Percentiles rank a stretch among this genome's conserved stretches.
phyloP scores from a whole-genome alignment of 2,329 filamentous ascomycete species.

The Capronia americana region DNA sequence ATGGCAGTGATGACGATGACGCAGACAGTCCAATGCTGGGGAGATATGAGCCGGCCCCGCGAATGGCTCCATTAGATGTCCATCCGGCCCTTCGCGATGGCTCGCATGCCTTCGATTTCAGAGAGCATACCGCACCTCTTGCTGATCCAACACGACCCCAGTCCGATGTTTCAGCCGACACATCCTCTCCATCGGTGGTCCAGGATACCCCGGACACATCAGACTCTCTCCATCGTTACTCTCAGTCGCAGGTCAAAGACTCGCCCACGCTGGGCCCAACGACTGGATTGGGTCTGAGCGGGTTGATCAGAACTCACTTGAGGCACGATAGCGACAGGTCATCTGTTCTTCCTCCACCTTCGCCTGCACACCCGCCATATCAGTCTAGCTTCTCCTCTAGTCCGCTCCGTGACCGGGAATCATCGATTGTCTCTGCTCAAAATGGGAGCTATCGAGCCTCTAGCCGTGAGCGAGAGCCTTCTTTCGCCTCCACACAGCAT shows the following conservation, averaged over 20 bases:
- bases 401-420: slow-evolving; percentile 21
- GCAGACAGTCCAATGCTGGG: slow-evolving; percentile 41
- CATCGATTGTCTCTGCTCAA: slow-evolving; percentile 38
- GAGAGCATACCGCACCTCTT: slow-evolving; percentile 16
- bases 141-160: slow-evolving; percentile 13
- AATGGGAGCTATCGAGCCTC: slow-evolving; percentile 7
- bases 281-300: slow-evolving; percentile 69
- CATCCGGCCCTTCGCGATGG: slow-evolving; percentile 48
- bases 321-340: slow-evolving; percentile 81
- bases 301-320: slow-evolving; percentile 83
- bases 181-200: slow-evolving; percentile 29
- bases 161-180: slow-evolving; percentile 29
- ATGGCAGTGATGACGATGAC: slow-evolving; percentile 48
- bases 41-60: slow-evolving; percentile 29
- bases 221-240: slow-evolving; percentile 28
- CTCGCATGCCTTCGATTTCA: slow-evolving; percentile 39
- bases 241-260: slow-evolving; percentile 54
- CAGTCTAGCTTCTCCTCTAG: slow-evolving; percentile 5
- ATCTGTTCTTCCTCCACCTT: slow-evolving; percentile 70
- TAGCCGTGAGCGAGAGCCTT: slow-evolving; percentile 37
- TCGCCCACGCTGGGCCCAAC: slow-evolving; percentile 78
- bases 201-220: slow-evolving; percentile 31
- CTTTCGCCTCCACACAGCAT: slow-evolving; percentile 32
- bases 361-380: slow-evolving; percentile 42
- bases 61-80: slow-evolving; percentile 44